Evolutionary conservation across 2,329 filamentous ascomycete species (phyloP).

Genomic region (Neonectria hederae): DNA sequence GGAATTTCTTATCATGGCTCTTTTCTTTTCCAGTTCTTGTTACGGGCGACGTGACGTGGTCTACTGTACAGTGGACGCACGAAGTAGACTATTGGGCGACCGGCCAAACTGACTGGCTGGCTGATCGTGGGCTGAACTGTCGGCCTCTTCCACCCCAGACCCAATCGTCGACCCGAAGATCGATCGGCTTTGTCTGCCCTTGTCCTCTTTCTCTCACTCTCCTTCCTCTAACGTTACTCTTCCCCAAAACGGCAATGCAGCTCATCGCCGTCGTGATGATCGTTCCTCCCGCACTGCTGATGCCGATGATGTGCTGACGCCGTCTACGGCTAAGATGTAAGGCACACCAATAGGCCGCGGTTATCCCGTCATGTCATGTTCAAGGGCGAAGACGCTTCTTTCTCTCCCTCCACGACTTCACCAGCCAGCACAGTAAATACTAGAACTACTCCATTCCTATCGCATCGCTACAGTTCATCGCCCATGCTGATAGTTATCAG

Average conservation of each 20-base stretch:
- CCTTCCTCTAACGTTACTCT: not conserved
- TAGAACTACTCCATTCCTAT: not conserved
- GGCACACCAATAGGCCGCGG: slow-evolving; percentile 4
- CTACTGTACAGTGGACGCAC: not conserved
- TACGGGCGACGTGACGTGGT: not conserved
- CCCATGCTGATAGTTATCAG: no score
- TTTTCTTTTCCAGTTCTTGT: not conserved
- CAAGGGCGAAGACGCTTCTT: not conserved
- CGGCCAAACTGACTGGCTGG: not conserved
- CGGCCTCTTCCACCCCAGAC: slow-evolving; percentile 2
- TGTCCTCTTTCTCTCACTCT: not conserved
- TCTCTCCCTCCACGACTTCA: slow-evolving; percentile 4
- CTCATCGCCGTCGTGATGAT: slow-evolving; percentile 7
- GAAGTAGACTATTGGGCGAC: not conserved
- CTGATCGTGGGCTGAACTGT: slow-evolving; percentile 4
- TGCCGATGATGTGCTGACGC: not conserved
- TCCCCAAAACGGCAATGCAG: slow-evolving; percentile 15
- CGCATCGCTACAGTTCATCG: not conserved
- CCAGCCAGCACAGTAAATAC: not conserved
- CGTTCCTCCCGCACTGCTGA: not conserved
- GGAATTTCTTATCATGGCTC: not conserved
- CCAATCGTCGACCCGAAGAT: slow-evolving; percentile 21
- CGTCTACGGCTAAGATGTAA: not conserved
- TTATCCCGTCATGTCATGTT: not conserved
- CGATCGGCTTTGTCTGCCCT: slow-evolving; percentile 14